Evolutionary conservation across 805 yeast genomes (phyloP), one percentile per base, ranked within the genome.

Genomic region (Candida qinlingensis): DNA sequence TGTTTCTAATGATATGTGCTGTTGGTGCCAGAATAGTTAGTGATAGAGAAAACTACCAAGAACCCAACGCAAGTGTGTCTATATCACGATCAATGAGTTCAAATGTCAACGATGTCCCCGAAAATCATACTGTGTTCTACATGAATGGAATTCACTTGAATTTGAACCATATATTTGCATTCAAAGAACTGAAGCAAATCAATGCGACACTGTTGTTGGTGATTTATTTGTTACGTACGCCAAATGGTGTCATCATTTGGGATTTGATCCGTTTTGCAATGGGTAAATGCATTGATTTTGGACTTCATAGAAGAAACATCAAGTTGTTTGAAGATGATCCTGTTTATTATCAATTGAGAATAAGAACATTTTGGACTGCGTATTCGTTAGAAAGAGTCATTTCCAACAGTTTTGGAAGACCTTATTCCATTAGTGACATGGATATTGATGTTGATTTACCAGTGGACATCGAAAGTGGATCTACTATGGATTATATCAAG

Each of bases 291-390:
- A 42, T 42, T n/a, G 45, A 42, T n/a, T 28, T 42, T n/a, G 39
- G 37, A 4, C 45, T 42, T 27, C 45, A 42, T 13, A 42, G 45
- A 36, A 35, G 45, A 28, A 39, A 42, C 6, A 42, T 42, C 4
- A 42, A 42, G 28, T 8, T 27, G 5, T 42, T 42, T 28, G 45
- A 42, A 28, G 12, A 27, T 12, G 45, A 42, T 29, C 45, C 45
- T 28, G 31, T 36, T 9, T 12, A n/a, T 3, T 36, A 42, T 35
- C 45, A 42, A 11, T 7, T 35, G 9, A 35, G 27, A 13, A 25
- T 39, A 28, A 42, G 45, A 19, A 42, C 45, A n/a, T 42, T 42
- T 42, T 42, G 45, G 45, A 42, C 45, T 5, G 39, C 45, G 7
- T 42, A 42, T 27, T 42, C 45, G 10, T 36, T 42, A 12, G 45